These are phyloP conservation scores for Pterocarpus macrocarpus DNA, from an alignment of 306 rosid genomes.

Conservation along the genomic window DNA sequence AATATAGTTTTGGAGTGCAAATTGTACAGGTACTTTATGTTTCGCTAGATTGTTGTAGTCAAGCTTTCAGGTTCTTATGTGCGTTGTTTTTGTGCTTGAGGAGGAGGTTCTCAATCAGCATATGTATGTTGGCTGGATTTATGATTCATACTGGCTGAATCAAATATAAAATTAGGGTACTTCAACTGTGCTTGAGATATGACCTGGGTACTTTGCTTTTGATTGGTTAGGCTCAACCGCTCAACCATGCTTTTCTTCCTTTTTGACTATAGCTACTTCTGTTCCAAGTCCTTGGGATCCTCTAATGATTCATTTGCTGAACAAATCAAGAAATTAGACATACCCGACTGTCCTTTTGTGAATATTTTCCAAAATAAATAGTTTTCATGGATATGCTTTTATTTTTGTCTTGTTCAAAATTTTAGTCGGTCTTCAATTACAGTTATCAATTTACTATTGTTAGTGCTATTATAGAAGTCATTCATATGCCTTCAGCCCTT, in stretches of 20 bases:
- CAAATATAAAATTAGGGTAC: conserved; percentile 9
- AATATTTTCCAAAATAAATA: not conserved
- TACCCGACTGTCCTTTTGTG: conserved; percentile 3
- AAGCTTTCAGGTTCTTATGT: conserved; percentile 2
- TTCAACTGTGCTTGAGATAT: conserved; percentile 5
- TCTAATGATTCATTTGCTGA: conserved; percentile 9
- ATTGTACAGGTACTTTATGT: conserved; percentile 84
- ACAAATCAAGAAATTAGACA: conserved; percentile 11
- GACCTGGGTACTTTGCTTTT: conserved; percentile 19
- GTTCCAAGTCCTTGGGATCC: conserved; percentile 15
- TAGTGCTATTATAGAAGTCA: too few relatives aligned
- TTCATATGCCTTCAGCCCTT: not conserved
- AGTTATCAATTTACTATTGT: not conserved
- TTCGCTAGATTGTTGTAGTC: conserved; percentile 6
- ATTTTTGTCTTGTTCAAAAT: conserved; percentile 12
- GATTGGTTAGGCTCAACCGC: conserved; percentile 8
- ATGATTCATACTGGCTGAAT: not conserved
- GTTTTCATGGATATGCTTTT: conserved; percentile 12
- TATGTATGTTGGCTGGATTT: not conserved
- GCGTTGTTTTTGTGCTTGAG: conserved; percentile 26
- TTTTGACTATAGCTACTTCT: not conserved
- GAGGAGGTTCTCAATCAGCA: not conserved
- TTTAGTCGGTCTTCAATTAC: not conserved
- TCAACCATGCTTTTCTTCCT: not conserved
- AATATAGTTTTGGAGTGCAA: conserved; percentile 91